phyloP scores from a whole-genome alignment of 768 basidiomycete genomes.

The Russula sp. region DNA sequence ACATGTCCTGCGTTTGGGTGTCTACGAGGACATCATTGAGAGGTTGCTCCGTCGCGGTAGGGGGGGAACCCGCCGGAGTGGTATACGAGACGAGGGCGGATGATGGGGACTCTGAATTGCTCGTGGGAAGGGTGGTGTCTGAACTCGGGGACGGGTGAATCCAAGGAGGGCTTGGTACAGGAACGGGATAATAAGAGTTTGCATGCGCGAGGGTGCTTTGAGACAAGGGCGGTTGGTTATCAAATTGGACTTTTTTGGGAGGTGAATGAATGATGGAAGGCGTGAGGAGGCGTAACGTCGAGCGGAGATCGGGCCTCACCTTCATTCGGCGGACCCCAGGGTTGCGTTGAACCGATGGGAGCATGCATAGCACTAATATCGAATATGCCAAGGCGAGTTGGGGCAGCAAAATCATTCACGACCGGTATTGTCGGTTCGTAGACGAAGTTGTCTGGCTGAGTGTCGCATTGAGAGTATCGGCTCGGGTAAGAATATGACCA shows the following conservation, averaged over 20 bases:
- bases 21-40: background rate
- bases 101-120: constrained; percentile 6
- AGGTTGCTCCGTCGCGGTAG: background rate
- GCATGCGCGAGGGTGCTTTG: constrained; percentile 8
- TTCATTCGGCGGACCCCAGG: constrained; percentile 10
- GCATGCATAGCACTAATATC: constrained; percentile 14
- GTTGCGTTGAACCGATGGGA: background rate
- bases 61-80: background rate
- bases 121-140: constrained; percentile 6
- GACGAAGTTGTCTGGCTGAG: background rate
- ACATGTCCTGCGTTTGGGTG: background rate
- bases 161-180: constrained; percentile 14
- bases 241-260: background rate
- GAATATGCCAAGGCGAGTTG: constrained; percentile 14
- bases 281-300: background rate
- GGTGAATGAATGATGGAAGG: background rate
- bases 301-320: background rate
- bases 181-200: constrained; percentile 9
- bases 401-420: background rate
- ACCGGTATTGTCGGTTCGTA: background rate
- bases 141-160: constrained; percentile 14
- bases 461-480: constrained; percentile 9
- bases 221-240: background rate
- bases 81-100: background rate
- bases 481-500: constrained; percentile 15